Conservation (phyloP, 306 rosid species). For the Corylus heterophylla region DNA sequence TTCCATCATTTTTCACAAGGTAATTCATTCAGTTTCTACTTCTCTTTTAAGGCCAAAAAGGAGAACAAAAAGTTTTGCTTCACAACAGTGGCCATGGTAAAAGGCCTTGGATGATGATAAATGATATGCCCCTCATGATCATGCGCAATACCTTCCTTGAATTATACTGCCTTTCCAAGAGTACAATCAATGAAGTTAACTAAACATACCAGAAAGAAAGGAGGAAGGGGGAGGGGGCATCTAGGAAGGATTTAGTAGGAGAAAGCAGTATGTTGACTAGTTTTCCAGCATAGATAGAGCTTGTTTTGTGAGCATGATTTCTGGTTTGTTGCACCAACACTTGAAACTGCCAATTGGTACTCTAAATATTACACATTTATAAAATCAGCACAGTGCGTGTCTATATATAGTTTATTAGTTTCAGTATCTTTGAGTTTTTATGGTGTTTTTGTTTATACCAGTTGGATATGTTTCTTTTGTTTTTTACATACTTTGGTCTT, state of each 20-base stretch:
- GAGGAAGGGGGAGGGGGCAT: neutral
- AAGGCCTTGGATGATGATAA: neutral
- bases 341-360: neutral
- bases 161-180: neutral
- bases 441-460: neutral
- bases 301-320: neutral
- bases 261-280: neutral
- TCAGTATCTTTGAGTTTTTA: conserved; percentile 12
- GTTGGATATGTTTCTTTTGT: neutral
- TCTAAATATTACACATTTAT: neutral
- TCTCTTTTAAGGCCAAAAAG: neutral
- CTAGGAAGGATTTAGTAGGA: neutral
- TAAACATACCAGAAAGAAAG: neutral
- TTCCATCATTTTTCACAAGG: neutral
- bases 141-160: neutral
- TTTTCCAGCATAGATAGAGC: neutral
- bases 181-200: neutral
- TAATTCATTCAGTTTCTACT: neutral
- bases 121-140: neutral
- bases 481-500: conserved; percentile 14
- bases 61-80: neutral
- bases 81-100: neutral
- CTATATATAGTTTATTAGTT: neutral
- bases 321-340: neutral
- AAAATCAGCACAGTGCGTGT: neutral